Evolutionary conservation across 441 rosid species (phyloP).

Genomic region (Eugenia klotzschiana): DNA sequence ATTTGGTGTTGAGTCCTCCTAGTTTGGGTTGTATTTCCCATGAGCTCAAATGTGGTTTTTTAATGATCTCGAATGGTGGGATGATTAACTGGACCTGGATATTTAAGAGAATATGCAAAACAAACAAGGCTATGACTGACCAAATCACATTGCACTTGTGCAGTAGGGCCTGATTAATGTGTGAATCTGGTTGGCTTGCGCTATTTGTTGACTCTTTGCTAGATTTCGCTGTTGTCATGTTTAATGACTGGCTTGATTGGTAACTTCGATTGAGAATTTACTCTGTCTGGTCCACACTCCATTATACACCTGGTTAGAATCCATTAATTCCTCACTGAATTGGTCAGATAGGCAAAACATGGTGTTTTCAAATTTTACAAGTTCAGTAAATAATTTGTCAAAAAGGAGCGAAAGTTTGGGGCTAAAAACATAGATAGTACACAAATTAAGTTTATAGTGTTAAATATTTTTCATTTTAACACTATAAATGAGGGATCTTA

Average conservation of each 20-base stretch:
- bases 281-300: background rate
- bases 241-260: background rate
- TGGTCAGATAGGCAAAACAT: background rate
- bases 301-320: background rate
- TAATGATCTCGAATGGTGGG: background rate
- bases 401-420: background rate
- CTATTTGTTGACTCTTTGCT: background rate
- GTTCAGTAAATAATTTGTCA: background rate
- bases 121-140: background rate
- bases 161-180: background rate
- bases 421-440: background rate
- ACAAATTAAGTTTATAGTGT: background rate
- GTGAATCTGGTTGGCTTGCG: background rate
- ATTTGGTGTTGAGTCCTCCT: background rate
- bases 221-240: background rate
- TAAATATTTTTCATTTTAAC: background rate
- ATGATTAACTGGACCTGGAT: background rate
- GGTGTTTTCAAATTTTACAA: background rate
- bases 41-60: background rate
- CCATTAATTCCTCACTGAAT: background rate
- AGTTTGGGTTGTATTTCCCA: background rate
- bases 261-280: background rate
- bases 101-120: background rate
- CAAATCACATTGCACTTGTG: background rate
- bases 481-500: background rate